Conservation (phyloP, 1,284 basidiomycete species). For the Leccinum pachyderme region DNA sequence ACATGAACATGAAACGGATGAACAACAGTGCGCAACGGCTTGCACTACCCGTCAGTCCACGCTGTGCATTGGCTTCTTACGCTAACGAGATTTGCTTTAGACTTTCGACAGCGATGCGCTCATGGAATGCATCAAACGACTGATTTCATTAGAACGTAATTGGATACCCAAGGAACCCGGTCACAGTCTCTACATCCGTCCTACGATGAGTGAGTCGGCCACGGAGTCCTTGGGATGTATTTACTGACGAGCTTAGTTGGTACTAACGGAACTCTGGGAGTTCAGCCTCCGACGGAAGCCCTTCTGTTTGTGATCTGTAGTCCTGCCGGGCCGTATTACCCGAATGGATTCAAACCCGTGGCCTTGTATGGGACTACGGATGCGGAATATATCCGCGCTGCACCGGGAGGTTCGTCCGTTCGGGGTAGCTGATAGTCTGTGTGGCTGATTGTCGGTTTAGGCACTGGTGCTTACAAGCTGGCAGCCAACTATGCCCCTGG, state of each 20-base stretch:
- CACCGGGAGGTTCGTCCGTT: slow-evolving; percentile 80
- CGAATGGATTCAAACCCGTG: slow-evolving; percentile 94
- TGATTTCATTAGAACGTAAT: slow-evolving; percentile 82
- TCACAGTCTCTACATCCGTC: slow-evolving; percentile 90
- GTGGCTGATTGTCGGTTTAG: slow-evolving; percentile 34
- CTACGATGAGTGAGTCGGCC: slow-evolving; percentile 61
- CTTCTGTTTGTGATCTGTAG: slow-evolving; percentile 94
- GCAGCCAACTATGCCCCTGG: slow-evolving; percentile 91
- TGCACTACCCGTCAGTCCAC: slow-evolving; percentile 66
- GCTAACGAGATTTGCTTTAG: slow-evolving; percentile 36
- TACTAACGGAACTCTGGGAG: slow-evolving; percentile 86
- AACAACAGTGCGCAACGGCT: slow-evolving; percentile 73
- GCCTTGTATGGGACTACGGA: slow-evolving; percentile 85
- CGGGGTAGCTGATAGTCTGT: not conserved
- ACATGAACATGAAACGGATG: slow-evolving; percentile 98
- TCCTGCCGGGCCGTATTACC: slow-evolving; percentile 95
- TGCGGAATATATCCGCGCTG: slow-evolving; percentile 79
- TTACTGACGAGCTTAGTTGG: slow-evolving; percentile 59
- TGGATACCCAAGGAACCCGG: slow-evolving; percentile 93
- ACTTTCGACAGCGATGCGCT: slow-evolving; percentile 82
- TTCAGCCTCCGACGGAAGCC: slow-evolving; percentile 85
- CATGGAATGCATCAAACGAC: slow-evolving; percentile 84
- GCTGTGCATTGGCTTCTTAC: not conserved
- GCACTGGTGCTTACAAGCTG: slow-evolving; percentile 89
- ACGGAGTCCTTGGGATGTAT: not conserved